These are phyloP conservation scores for Boletus reticuloceps DNA, from an alignment of 768 basidiomycete species.

Conservation along the genomic window DNA sequence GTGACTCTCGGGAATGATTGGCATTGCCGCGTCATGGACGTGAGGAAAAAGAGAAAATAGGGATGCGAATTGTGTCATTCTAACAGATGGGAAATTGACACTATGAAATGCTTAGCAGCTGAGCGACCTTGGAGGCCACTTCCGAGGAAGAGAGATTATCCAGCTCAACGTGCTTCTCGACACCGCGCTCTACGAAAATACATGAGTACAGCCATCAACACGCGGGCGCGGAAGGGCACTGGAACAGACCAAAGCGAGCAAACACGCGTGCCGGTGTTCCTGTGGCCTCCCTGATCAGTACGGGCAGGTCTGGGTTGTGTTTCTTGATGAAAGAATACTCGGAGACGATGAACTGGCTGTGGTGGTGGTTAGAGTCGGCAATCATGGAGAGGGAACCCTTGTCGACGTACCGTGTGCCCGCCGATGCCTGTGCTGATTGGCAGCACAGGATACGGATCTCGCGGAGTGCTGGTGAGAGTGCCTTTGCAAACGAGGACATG, in stretches of 20 bases:
- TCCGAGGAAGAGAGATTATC: slow-evolving; percentile 72
- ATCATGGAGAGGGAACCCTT: background rate
- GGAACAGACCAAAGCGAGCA: slow-evolving; percentile 76
- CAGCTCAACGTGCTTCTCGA: slow-evolving; percentile 77
- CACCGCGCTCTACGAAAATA: slow-evolving; percentile 59
- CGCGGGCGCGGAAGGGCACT: slow-evolving; percentile 7
- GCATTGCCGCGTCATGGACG: too few relatives aligned
- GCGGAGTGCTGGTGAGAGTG: slow-evolving; percentile 72
- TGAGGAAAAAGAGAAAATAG: background rate
- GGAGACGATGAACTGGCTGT: slow-evolving; percentile 77
- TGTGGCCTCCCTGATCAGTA: slow-evolving; percentile 75
- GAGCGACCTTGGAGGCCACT: slow-evolving; percentile 67
- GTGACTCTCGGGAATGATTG: background rate
- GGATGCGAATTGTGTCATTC: slow-evolving; percentile 5
- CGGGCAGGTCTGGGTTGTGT: slow-evolving; percentile 82
- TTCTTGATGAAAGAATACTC: slow-evolving; percentile 76
- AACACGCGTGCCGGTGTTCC: slow-evolving; percentile 81
- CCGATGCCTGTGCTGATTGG: slow-evolving; percentile 72
- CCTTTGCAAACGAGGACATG: slow-evolving; percentile 68
- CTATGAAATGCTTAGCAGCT: slow-evolving; percentile 46
- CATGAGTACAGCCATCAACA: slow-evolving; percentile 16
- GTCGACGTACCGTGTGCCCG: slow-evolving; percentile 66
- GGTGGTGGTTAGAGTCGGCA: background rate
- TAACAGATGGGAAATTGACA: slow-evolving; percentile 1
- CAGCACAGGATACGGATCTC: slow-evolving; percentile 82